Evolutionary conservation across 73 alveolate species (phyloP).

Genomic region (Stentor roeselii): DNA sequence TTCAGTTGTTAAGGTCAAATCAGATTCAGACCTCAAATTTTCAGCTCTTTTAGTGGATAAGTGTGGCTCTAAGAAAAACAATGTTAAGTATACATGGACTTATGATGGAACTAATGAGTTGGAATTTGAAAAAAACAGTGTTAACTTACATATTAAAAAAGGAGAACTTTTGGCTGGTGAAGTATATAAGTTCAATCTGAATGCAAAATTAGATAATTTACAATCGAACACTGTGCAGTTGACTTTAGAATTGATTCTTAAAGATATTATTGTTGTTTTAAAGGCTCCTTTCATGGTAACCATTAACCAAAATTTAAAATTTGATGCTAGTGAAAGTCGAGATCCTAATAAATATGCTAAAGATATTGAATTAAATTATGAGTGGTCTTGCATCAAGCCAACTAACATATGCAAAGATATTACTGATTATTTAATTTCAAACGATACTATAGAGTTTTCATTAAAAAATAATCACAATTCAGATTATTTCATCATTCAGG

Average conservation of each 20-base stretch:
- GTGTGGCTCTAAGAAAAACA: background rate
- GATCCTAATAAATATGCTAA: no score
- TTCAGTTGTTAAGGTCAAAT: background rate
- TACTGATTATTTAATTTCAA: no score
- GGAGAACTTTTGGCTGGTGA: background rate
- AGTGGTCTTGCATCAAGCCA: no score
- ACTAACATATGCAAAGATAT: no score
- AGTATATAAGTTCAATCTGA: no score
- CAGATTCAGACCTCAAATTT: background rate
- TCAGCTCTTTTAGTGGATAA: background rate
- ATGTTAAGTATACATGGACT: background rate
- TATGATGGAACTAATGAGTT: background rate
- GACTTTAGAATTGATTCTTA: background rate
- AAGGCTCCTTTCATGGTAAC: background rate
- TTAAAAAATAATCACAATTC: no score
- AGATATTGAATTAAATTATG: no score
- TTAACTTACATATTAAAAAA: background rate
- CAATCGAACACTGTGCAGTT: no score
- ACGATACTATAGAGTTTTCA: no score
- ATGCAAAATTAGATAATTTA: background rate
- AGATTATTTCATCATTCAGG: no score
- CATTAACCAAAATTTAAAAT: no score
- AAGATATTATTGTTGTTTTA: background rate
- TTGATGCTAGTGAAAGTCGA: no score
- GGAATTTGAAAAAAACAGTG: background rate